Conservation (phyloP, 805 yeast genomes). For the Myxozyma vanderwaltii region DNA sequence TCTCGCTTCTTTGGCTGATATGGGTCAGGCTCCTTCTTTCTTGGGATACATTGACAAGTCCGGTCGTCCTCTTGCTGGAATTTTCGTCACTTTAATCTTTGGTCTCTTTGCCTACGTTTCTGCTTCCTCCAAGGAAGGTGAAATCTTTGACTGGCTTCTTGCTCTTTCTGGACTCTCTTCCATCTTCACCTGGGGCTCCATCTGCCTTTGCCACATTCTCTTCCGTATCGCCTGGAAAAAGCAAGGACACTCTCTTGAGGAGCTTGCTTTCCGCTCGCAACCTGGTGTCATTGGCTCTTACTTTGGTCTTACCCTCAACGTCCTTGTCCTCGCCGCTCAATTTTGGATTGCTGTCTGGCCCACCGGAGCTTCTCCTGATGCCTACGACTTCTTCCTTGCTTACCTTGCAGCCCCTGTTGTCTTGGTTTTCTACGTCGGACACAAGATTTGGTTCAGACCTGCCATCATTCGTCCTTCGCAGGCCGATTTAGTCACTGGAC, state of each 20-base stretch:
- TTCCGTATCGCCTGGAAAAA: constrained; percentile 62
- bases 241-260: constrained; percentile 70
- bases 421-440: constrained; percentile 51
- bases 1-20: constrained; percentile 65
- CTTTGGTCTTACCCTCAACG: constrained; percentile 60
- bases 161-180: constrained; percentile 78
- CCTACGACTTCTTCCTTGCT: constrained; percentile 52
- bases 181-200: constrained; percentile 78
- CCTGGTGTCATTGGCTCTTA: constrained; percentile 69
- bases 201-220: constrained; percentile 67
- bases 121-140: constrained; percentile 54
- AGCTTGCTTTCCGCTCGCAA: constrained; percentile 66
- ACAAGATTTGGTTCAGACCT: constrained; percentile 52
- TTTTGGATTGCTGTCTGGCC: constrained; percentile 85
- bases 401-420: constrained; percentile 54
- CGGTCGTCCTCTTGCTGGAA: constrained; percentile 78
- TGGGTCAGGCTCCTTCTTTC: constrained; percentile 61
- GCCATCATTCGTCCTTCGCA: constrained; percentile 50
- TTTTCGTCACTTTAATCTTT: constrained; percentile 49
- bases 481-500: constrained; percentile 65
- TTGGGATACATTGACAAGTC: constrained; percentile 70
- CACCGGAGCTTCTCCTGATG: constrained; percentile 47
- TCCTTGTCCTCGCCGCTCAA: constrained; percentile 68
- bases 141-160: constrained; percentile 71
- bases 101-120: constrained; percentile 65